These are phyloP conservation scores for Chimonanthus praecox DNA, from an alignment of 164 flowering plant species.

Conservation along the genomic window DNA sequence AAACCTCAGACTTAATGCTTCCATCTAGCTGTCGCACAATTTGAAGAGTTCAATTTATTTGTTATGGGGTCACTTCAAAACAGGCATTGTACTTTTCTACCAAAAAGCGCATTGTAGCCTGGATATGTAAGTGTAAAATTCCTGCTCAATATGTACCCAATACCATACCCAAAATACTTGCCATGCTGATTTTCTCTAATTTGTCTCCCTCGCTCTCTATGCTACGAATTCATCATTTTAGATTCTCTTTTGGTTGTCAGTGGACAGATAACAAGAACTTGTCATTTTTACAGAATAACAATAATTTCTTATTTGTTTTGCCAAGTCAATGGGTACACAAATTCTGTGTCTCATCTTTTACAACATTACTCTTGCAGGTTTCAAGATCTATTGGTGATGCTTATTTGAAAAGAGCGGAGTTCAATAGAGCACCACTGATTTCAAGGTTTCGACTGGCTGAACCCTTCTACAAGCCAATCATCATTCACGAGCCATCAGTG, in stretches of 20 bases:
- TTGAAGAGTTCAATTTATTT: not conserved
- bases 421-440: slow-evolving; percentile 70
- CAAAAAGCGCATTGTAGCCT: too few species aligned
- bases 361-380: slow-evolving; percentile 35
- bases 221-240: not conserved
- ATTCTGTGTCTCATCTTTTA: not conserved
- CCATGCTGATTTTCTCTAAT: not conserved
- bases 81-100: not conserved
- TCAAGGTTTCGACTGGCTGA: slow-evolving; percentile 66
- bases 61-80: not conserved
- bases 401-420: slow-evolving; percentile 73
- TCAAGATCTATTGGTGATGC: slow-evolving; percentile 97
- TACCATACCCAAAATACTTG: not conserved
- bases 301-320: not conserved
- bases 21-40: not conserved
- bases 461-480: slow-evolving; percentile 65
- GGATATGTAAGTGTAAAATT: not conserved
- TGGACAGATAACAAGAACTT: too few species aligned
- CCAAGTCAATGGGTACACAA: not conserved
- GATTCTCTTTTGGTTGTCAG: not conserved
- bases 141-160: not conserved
- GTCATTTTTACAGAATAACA: not conserved
- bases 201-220: not conserved
- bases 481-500: slow-evolving; percentile 72
- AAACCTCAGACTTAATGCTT: not conserved